These are phyloP conservation scores for Ceratobasidium sp. DNA, from an alignment of 1,284 basidiomycete species.

Conservation along the genomic window DNA sequence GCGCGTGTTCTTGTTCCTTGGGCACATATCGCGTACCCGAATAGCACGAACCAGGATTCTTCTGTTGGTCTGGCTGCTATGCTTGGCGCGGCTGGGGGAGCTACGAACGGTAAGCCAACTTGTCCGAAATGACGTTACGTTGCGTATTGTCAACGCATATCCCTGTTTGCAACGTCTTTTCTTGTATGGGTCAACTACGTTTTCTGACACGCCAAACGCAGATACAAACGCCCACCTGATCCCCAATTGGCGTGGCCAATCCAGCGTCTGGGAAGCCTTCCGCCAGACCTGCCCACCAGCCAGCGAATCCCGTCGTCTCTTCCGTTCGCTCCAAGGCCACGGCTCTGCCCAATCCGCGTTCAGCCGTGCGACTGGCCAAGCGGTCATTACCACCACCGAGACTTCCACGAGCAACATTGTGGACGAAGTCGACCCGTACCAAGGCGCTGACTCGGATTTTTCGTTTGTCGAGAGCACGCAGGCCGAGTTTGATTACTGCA, in stretches of 20 bases:
- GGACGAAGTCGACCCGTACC: conserved; percentile 48
- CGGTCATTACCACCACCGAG: neutral
- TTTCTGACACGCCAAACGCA: too few relatives aligned
- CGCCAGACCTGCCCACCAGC: conserved; percentile 87
- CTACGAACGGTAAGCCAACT: neutral
- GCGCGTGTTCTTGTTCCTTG: conserved; percentile 90
- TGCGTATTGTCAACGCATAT: too few relatives aligned
- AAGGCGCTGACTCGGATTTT: conserved; percentile 63
- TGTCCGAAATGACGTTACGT: too few relatives aligned
- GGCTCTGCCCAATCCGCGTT: conserved; percentile 51
- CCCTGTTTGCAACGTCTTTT: conserved; percentile 25
- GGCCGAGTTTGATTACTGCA: conserved; percentile 79
- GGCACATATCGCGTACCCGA: conserved; percentile 78
- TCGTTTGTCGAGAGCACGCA: conserved; percentile 69
- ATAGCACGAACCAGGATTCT: conserved; percentile 69
- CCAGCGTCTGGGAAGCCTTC: conserved; percentile 92
- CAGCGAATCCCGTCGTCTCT: conserved; percentile 81
- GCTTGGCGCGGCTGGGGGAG: conserved; percentile 34
- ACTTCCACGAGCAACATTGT: conserved; percentile 50
- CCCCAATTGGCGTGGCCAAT: conserved; percentile 84
- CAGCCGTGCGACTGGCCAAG: conserved; percentile 26
- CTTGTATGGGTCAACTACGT: too few relatives aligned
- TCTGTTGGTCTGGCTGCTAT: conserved; percentile 58
- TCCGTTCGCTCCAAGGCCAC: conserved; percentile 71
- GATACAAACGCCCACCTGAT: conserved; percentile 65